A percentile compares a stretch with the other conserved stretches of the same genome.
Evolutionary conservation across 2,329 filamentous ascomycete species (phyloP).

Genomic region (Fusarium sp.): DNA sequence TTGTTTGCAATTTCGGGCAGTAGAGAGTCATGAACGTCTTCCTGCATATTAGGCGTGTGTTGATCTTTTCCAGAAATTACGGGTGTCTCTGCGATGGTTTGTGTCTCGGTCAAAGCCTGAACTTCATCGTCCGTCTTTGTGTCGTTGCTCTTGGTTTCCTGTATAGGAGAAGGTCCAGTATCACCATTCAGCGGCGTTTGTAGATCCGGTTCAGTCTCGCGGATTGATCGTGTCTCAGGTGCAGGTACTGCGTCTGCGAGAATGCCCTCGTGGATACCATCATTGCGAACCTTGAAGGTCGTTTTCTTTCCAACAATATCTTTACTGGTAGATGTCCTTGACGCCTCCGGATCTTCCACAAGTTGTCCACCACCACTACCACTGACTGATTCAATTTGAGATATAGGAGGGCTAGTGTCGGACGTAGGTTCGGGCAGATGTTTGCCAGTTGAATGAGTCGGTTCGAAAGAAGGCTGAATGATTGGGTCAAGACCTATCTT

Average conservation of each 20-base stretch:
- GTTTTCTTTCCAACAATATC: neutral
- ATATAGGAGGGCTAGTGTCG: neutral
- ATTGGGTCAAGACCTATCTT: slow-evolving; percentile 34
- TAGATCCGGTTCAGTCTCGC: neutral
- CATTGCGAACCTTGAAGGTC: neutral
- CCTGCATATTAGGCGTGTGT: neutral
- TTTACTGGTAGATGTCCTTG: neutral
- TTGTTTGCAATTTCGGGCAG: neutral
- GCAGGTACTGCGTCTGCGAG: neutral
- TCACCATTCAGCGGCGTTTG: slow-evolving; percentile 7
- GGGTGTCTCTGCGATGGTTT: neutral
- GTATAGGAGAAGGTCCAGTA: neutral
- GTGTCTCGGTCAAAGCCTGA: neutral
- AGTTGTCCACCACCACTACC: neutral
- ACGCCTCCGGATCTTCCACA: neutral
- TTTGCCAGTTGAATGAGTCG: neutral
- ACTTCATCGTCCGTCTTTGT: slow-evolving; percentile 5
- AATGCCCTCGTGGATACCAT: neutral
- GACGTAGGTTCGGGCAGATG: neutral
- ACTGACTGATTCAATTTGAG: neutral
- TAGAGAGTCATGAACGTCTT: neutral
- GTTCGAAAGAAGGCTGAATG: slow-evolving; percentile 13
- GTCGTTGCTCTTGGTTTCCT: neutral
- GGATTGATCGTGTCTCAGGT: neutral
- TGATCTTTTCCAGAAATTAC: neutral